Evolutionary conservation across 2,329 filamentous ascomycete species (phyloP).

Genomic region (Fusarium palustre): DNA sequence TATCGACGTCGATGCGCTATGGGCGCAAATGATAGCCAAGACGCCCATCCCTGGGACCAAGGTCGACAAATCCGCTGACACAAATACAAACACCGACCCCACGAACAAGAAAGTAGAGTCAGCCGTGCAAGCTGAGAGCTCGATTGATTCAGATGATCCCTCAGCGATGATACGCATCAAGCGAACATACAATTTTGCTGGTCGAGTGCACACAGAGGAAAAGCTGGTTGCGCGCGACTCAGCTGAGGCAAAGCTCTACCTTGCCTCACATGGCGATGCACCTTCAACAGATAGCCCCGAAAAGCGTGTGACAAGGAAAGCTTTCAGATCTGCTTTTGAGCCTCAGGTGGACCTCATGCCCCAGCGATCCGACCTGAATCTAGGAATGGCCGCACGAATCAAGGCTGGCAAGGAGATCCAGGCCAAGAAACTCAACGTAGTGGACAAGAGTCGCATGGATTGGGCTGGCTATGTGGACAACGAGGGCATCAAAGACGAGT

Average conservation of each 20-base stretch:
- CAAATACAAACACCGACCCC: conserved; percentile 8
- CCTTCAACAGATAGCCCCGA: conserved; percentile 48
- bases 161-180: conserved; percentile 71
- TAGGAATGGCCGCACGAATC: conserved; percentile 64
- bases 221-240: conserved; percentile 74
- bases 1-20: conserved; percentile 77
- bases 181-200: conserved; percentile 80
- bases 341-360: conserved; percentile 60
- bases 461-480: conserved; percentile 79
- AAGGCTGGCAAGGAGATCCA: conserved; percentile 62
- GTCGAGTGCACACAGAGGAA: conserved; percentile 77
- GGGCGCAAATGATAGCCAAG: conserved; percentile 72
- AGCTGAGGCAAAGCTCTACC: conserved; percentile 73
- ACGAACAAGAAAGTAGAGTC: conserved; percentile 15
- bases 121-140: conserved; percentile 7
- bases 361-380: conserved; percentile 67
- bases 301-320: conserved; percentile 63
- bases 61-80: conserved; percentile 13
- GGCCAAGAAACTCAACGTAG: conserved; percentile 75
- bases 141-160: conserved; percentile 37
- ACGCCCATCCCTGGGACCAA: conserved; percentile 30
- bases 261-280: conserved; percentile 61
- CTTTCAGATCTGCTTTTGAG: conserved; percentile 73
- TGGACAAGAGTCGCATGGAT: conserved; percentile 79
- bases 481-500: conserved; percentile 76